Percentiles rank a stretch among this genome's conserved stretches.
Evolutionary conservation across 2,329 filamentous ascomycete genomes (phyloP).

Genomic region (Sporothrix luriei): DNA sequence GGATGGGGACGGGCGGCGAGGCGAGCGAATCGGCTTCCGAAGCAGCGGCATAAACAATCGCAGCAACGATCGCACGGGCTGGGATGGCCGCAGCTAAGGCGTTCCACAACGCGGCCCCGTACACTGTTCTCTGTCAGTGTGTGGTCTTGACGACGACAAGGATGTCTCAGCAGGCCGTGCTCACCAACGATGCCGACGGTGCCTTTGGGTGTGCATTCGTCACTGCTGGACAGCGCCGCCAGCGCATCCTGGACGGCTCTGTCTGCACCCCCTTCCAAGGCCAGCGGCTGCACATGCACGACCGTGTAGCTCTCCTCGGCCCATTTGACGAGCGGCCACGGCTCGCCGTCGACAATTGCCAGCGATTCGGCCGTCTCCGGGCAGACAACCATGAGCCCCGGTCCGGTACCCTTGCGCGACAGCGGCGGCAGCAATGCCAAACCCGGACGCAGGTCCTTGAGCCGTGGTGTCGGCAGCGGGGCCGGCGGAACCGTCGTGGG

Average conservation of each 20-base stretch:
- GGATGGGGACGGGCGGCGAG: not conserved
- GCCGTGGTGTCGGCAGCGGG: not conserved
- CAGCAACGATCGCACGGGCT: not conserved
- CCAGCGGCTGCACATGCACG: conserved; percentile 51
- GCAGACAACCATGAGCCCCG: conserved; percentile 23
- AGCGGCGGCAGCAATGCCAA: not conserved
- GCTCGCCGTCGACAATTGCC: conserved; percentile 29
- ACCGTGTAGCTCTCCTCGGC: conserved; percentile 70
- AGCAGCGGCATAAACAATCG: not conserved
- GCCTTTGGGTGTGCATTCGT: not conserved
- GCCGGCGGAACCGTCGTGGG: not conserved
- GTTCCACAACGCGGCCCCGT: not conserved
- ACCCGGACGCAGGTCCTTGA: not conserved
- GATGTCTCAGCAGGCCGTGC: not conserved
- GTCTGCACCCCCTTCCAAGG: not conserved
- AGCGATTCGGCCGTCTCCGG: conserved; percentile 20
- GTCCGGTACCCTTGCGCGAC: not conserved
- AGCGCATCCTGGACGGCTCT: not conserved
- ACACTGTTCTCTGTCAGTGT: not conserved
- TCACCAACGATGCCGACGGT: conserved; percentile 4
- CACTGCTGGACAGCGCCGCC: not conserved
- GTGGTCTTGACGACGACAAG: not conserved
- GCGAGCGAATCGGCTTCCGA: not conserved
- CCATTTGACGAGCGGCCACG: conserved; percentile 62
- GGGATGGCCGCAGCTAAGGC: not conserved